Evolutionary conservation across 495 filamentous ascomycete genomes (phyloP).

Genomic region (Hypomontagnella monticulosa): DNA sequence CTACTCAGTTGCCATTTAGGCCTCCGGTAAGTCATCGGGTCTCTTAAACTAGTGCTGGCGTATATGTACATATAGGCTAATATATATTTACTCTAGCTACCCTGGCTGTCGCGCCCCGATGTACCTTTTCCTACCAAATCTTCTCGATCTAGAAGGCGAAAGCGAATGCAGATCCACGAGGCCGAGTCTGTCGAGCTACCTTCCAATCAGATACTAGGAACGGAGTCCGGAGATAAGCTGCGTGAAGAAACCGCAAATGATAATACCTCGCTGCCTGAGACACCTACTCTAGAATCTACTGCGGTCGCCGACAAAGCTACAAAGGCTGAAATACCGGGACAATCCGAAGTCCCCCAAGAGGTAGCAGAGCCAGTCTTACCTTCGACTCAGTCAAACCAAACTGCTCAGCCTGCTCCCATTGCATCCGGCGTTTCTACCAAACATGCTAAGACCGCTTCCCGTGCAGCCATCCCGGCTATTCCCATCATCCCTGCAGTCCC

Average conservation of each 20-base stretch:
- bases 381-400: slow-evolving; percentile 70
- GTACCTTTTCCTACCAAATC: slow-evolving; percentile 68
- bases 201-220: slow-evolving; percentile 45
- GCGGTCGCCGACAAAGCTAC: slow-evolving; percentile 25
- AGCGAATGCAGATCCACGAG: slow-evolving; percentile 47
- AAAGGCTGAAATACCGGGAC: slow-evolving; percentile 48
- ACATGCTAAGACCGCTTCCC: slow-evolving; percentile 57
- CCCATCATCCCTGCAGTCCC: slow-evolving; percentile 76
- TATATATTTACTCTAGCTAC: slow-evolving; percentile 61
- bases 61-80: slow-evolving; percentile 22
- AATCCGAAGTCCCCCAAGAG: slow-evolving; percentile 75
- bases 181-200: slow-evolving; percentile 47
- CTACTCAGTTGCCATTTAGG: slow-evolving; percentile 58
- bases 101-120: slow-evolving; percentile 82
- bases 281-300: slow-evolving; percentile 43
- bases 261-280: slow-evolving; percentile 29
- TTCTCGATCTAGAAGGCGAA: slow-evolving; percentile 49
- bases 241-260: slow-evolving; percentile 19
- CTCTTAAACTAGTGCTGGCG: not conserved
- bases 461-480: slow-evolving; percentile 66
- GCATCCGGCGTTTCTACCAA: slow-evolving; percentile 44
- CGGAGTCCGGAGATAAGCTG: slow-evolving; percentile 21
- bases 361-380: slow-evolving; percentile 71
- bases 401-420: slow-evolving; percentile 47
- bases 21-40: slow-evolving; percentile 66